Evolutionary conservation across 768 basidiomycete genomes (phyloP), one percentile per base, ranked within the genome.

Genomic region (Hortiboletus campestris): DNA sequence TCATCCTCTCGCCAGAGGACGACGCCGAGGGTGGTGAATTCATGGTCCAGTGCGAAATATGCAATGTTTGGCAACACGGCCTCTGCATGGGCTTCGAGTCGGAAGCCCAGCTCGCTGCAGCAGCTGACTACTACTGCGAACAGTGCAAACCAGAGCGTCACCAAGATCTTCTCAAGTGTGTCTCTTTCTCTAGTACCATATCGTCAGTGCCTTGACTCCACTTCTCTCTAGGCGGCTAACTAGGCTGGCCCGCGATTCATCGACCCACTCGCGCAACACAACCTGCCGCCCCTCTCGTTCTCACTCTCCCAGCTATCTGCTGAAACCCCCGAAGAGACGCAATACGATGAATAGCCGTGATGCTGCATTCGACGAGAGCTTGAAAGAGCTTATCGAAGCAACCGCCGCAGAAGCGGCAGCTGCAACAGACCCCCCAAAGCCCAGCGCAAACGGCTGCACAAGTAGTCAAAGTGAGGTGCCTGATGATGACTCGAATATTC

Each of bases 311-410:
- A 76, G 76, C 10, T 71, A 69, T 62, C 65, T 80, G 35, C 85
- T 84, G 58, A 84, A 84, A 63, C 79, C 83, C n/a, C 80, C 89
- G 39, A 96, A 94, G 75, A 84, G 92, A 49, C 81, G 97, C 57
- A 94, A 92, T 64, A 99, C 97, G 48, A 96, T 99, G 94, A 98
- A 98, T 71, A 95, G 92, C 65, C 79, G 96, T 54, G 96, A 97
- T 70, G 92, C 95, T 16, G 88, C 86, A 13, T 95, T 94, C 68
- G 95, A 96, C 68, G 90, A 94, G 67, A 92, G 86, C 67, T 69
- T 90, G 53, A 86, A 88, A 68, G 87, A 88, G 64, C 75, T 89
- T 50, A 84, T 91, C 48, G 85, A 88, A 63, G 83, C 82, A 38
- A 86, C 86, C 19, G 88, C 87, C 25, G 84, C 85, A 7, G 86